Evolutionary conservation across 202 grass and related monocot species (phyloP).

Genomic region (Carex arenaria): DNA sequence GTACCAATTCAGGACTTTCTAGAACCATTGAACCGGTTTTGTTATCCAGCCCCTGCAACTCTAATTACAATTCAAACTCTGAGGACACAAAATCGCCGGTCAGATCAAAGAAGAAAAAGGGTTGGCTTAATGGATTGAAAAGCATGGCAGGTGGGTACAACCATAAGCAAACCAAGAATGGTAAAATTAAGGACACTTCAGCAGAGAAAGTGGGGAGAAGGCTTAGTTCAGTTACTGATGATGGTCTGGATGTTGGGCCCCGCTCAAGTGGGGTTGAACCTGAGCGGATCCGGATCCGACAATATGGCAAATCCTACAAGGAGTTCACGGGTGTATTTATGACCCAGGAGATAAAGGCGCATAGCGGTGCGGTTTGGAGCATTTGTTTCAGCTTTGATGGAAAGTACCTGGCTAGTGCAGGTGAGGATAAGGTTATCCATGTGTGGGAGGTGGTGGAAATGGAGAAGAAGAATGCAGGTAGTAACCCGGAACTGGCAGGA

Average conservation of each 20-base stretch:
- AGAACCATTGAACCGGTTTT: background rate
- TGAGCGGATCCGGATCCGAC: constrained; percentile 73
- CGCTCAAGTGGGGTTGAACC: constrained; percentile 23
- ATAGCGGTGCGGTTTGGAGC: constrained; percentile 77
- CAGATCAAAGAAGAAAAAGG: constrained; percentile 43
- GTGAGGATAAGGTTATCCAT: constrained; percentile 82
- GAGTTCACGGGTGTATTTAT: constrained; percentile 90
- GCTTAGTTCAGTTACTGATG: constrained; percentile 83
- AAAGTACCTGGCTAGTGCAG: constrained; percentile 77
- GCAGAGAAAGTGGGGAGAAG: constrained; percentile 55
- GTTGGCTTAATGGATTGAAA: constrained; percentile 72
- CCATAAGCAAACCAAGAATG: constrained; percentile 31
- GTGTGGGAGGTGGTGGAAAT: constrained; percentile 70
- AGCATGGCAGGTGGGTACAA: constrained; percentile 59
- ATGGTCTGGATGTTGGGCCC: constrained; percentile 47
- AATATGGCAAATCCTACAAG: constrained; percentile 87
- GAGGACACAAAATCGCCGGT: background rate
- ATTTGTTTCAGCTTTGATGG: constrained; percentile 87
- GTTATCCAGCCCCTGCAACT: constrained; percentile 4
- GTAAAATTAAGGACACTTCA: constrained; percentile 38
- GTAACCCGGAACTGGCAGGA: constrained; percentile 40
- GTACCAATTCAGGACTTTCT: constrained; percentile 5
- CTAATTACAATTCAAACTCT: constrained; percentile 23
- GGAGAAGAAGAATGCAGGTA: constrained; percentile 47
- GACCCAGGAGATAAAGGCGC: constrained; percentile 70